These are phyloP conservation scores for Cymodocea nodosa DNA, from an alignment of 116 monocot species.

Conservation along the genomic window DNA sequence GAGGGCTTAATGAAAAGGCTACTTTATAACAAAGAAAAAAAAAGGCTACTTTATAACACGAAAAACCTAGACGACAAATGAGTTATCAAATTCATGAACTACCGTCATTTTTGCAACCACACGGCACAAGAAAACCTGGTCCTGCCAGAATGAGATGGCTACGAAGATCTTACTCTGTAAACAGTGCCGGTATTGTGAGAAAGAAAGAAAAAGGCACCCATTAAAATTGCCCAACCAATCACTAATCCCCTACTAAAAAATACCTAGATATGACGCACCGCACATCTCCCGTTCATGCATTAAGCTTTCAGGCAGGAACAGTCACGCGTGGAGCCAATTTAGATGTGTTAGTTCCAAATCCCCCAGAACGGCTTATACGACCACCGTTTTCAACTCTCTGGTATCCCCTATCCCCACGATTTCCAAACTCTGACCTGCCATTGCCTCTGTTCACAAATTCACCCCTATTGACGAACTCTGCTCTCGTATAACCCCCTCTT, in stretches of 20 bases:
- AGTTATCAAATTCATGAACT: too few species aligned
- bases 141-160: too few species aligned
- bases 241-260: background rate
- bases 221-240: constrained; percentile 2
- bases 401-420: constrained; percentile 34
- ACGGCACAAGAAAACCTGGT: too few species aligned
- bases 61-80: too few species aligned
- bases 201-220: background rate
- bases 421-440: constrained; percentile 24
- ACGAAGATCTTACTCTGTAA: too few species aligned
- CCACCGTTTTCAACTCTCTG: constrained; percentile 37
- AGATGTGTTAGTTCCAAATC: background rate
- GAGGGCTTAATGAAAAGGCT: too few species aligned
- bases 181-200: too few species aligned
- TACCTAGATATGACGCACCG: background rate
- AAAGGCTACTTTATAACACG: too few species aligned
- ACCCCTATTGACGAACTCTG: constrained; percentile 34
- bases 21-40: too few species aligned
- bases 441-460: constrained; percentile 47
- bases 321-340: constrained; percentile 4
- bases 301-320: constrained; percentile 11
- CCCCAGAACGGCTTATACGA: constrained; percentile 8
- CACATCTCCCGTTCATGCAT: background rate
- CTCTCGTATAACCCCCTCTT: constrained; percentile 42
- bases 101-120: too few species aligned